A percentile compares a stretch with the other conserved stretches of the same genome.
Evolutionary conservation across 257 asterid genomes (phyloP).

Genomic region (Asclepias syriaca): DNA sequence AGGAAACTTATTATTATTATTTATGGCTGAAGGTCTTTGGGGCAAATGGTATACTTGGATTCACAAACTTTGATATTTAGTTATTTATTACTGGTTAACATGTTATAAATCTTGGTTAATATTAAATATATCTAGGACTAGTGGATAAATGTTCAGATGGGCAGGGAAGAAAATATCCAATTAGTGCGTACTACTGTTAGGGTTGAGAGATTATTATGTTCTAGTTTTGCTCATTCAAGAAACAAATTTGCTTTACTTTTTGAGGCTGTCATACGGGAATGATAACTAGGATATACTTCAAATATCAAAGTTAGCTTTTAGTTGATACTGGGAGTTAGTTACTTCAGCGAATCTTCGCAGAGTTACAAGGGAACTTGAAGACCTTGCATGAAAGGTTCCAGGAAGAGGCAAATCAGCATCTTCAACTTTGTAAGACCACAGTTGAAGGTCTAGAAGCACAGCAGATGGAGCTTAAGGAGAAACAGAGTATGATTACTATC

Average conservation of each 20-base stretch:
- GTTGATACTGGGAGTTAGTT: slow-evolving; percentile 21
- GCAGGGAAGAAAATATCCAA: neutral
- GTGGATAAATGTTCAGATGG: neutral
- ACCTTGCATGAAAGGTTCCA: slow-evolving; percentile 58
- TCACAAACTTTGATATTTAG: neutral
- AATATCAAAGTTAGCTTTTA: neutral
- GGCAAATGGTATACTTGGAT: neutral
- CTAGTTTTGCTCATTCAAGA: neutral
- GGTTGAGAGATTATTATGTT: neutral
- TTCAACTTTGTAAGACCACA: slow-evolving; percentile 47
- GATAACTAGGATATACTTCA: slow-evolving; percentile 9
- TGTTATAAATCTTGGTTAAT: neutral
- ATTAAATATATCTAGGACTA: neutral
- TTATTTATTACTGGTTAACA: neutral
- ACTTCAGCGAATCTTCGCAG: slow-evolving; percentile 35
- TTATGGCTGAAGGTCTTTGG: neutral
- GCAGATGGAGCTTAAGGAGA: slow-evolving; percentile 61
- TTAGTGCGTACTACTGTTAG: neutral
- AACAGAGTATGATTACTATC: slow-evolving; percentile 49
- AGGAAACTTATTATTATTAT: neutral
- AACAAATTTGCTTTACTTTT: neutral
- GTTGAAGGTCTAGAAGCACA: slow-evolving; percentile 73
- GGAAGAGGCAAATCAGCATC: slow-evolving; percentile 63
- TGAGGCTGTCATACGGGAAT: neutral
- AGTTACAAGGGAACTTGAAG: slow-evolving; percentile 59